phyloP scores from a whole-genome alignment of 352 stramenopile species.

The Pythium aristosporum region DNA sequence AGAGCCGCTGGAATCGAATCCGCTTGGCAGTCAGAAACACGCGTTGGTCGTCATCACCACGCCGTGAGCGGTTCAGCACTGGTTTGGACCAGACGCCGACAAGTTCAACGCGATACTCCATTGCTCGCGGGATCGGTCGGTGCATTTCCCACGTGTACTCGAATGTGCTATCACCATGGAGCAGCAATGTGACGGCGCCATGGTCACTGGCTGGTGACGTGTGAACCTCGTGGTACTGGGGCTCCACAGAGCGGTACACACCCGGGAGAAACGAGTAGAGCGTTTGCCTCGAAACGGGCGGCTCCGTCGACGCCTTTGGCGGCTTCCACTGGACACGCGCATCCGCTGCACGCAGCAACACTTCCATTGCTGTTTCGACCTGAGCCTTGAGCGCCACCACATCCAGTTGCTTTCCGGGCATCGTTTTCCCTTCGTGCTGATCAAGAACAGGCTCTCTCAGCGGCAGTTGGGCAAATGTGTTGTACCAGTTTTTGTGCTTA shows the following conservation, averaged over 20 bases:
- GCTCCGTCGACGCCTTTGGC: background rate
- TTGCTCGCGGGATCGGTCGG: conserved; percentile 45
- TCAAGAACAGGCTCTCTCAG: too few species aligned
- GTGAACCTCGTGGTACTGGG: background rate
- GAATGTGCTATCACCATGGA: conserved; percentile 83
- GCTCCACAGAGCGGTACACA: conserved; percentile 41
- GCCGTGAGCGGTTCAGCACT: conserved; percentile 70
- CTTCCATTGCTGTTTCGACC: conserved; percentile 60
- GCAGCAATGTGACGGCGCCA: conserved; percentile 29
- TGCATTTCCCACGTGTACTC: conserved; percentile 75
- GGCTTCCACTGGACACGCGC: conserved; percentile 61
- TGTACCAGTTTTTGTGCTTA: background rate
- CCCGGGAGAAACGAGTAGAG: conserved; percentile 64
- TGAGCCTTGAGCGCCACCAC: conserved; percentile 39
- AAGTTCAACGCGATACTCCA: conserved; percentile 77
- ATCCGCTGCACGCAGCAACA: conserved; percentile 55
- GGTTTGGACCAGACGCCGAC: conserved; percentile 65
- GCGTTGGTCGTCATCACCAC: conserved; percentile 69
- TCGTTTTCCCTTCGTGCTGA: conserved; percentile 4
- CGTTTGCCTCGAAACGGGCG: background rate
- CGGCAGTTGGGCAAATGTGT: background rate
- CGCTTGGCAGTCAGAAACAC: conserved; percentile 55
- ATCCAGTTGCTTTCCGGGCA: conserved; percentile 35
- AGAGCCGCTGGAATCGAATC: conserved; percentile 72
- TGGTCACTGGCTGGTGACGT: conserved; percentile 5